Base-by-base conservation (phyloP, 441 rosid species). In the Iberis amara region DNA sequence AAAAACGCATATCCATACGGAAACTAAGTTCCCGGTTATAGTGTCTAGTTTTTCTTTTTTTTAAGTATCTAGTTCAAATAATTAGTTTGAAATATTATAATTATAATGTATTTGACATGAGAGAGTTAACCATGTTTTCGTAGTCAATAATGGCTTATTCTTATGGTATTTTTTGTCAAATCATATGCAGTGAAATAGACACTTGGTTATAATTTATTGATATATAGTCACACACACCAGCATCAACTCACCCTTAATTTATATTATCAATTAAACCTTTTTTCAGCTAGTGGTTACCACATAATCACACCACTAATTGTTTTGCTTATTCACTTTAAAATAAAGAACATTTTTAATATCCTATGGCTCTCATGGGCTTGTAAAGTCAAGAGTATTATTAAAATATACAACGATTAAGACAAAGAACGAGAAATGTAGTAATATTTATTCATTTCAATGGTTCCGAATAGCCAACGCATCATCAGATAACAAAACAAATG, bases 201-300 rank as follows among this genome's bases (percentile, higher is more conserved):
- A 57, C 23, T 57, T 64, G 41, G n/a, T 43, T 50, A 9, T 43
- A 36, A 36, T 11, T 15, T 15, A 43, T 57, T 8, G 52, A 21
- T n/a, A n/a, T n/a, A n/a, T 36, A 18, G 21, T 27, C 2, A 30
- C 13, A 42, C 35, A 18, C 21, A 18, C 21, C 21, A 18, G 21
- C 21, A 28, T 43, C 64, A 44, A 65, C 65, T 43, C n/a, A 11
- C 45, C 1, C 33, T 52, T 59, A 65, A 24, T 52, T 5, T 11
- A 45, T 14, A 45, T 52, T 58, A 52, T 58, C 45, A 1, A 4
- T n/a, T 26, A 10, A 39, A 26, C 6, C 2, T 14, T 1, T n/a
- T 28, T 59, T 26, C 46, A 33, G 32, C 60, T 39, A 65, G 64
- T 65, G 64, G 64, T 58, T 39, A 57, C 42, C 48, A 37, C 52